Percentiles rank a stretch among this genome's conserved stretches.
phyloP scores from a whole-genome alignment of 768 basidiomycete genomes.

The Gelatoporia subvermispora region DNA sequence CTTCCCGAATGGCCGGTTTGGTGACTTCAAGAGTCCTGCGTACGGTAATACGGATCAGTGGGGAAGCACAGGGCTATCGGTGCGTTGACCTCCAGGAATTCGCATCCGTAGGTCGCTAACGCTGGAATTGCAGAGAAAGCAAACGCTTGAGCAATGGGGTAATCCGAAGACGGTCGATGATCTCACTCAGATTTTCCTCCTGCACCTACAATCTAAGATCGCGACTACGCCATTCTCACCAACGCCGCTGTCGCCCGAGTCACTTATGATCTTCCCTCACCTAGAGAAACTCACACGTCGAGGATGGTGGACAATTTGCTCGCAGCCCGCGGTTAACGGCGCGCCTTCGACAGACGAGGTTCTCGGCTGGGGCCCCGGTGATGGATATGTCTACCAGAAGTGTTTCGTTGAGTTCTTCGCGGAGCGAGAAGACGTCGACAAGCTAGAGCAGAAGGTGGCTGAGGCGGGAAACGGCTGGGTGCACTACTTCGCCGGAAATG shows the following conservation, averaged over 20 bases:
- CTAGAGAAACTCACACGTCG: slow-evolving; percentile 70
- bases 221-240: slow-evolving; percentile 86
- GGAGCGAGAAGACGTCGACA: slow-evolving; percentile 49
- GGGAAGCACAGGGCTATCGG: slow-evolving; percentile 64
- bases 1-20: slow-evolving; percentile 97
- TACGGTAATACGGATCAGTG: slow-evolving; percentile 79
- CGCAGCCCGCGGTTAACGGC: slow-evolving; percentile 91
- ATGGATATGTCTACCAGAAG: slow-evolving; percentile 97
- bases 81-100: slow-evolving; percentile 25
- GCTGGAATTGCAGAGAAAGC: slow-evolving; percentile 42
- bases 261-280: slow-evolving; percentile 70
- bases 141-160: slow-evolving; percentile 72
- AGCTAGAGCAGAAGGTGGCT: slow-evolving; percentile 53
- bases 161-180: slow-evolving; percentile 60
- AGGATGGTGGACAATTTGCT: slow-evolving; percentile 96
- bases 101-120: neutral
- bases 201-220: slow-evolving; percentile 71
- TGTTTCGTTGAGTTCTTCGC: slow-evolving; percentile 97
- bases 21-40: slow-evolving; percentile 95
- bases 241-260: slow-evolving; percentile 76
- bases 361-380: slow-evolving; percentile 90
- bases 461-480: slow-evolving; percentile 60
- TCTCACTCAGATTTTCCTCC: slow-evolving; percentile 74
- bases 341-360: slow-evolving; percentile 65
- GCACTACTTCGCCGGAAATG: slow-evolving; percentile 83